phyloP scores from a whole-genome alignment of 148 eudicot genomes.

The Suaeda aralocaspica region DNA sequence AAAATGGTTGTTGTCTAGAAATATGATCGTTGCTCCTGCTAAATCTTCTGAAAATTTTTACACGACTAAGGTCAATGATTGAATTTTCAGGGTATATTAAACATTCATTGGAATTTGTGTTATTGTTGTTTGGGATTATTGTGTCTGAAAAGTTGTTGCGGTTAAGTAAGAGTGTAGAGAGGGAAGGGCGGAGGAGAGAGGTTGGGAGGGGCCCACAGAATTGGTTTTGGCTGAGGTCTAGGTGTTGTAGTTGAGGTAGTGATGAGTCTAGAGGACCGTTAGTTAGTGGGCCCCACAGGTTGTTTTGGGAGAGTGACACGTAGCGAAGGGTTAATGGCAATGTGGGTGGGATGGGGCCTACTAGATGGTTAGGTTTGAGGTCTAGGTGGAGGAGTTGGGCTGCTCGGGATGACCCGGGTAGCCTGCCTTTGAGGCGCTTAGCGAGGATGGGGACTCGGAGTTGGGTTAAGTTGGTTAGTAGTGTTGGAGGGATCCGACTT shows the following conservation, averaged over 20 bases:
- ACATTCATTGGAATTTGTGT: not conserved
- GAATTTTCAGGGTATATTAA: constrained; percentile 32
- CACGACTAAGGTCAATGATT: constrained; percentile 45
- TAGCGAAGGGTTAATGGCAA: constrained; percentile 55
- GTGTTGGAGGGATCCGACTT: constrained; percentile 37
- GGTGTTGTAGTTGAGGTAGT: constrained; percentile 43
- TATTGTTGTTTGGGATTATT: not conserved
- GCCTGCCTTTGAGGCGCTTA: constrained; percentile 40
- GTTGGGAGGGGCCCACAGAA: constrained; percentile 60
- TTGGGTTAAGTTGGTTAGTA: constrained; percentile 19
- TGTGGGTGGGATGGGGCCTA: constrained; percentile 35
- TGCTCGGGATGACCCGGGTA: constrained; percentile 27
- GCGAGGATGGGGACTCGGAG: constrained; percentile 41
- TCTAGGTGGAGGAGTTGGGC: constrained; percentile 38
- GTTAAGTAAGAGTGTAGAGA: constrained; percentile 42
- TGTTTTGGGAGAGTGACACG: constrained; percentile 47
- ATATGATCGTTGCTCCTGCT: constrained; percentile 42
- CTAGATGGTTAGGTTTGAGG: constrained; percentile 36
- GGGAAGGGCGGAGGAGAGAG: constrained; percentile 34
- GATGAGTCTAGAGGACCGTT: constrained; percentile 22
- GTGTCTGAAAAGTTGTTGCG: constrained; percentile 53
- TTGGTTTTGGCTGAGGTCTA: constrained; percentile 60
- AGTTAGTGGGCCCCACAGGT: constrained; percentile 55
- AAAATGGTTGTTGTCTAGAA: constrained; percentile 52
- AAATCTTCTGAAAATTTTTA: constrained; percentile 23